A percentile compares a stretch with the other conserved stretches of the same genome.
Conservation (phyloP, 345 rosid species). For the Hibiscus mutabilis region DNA sequence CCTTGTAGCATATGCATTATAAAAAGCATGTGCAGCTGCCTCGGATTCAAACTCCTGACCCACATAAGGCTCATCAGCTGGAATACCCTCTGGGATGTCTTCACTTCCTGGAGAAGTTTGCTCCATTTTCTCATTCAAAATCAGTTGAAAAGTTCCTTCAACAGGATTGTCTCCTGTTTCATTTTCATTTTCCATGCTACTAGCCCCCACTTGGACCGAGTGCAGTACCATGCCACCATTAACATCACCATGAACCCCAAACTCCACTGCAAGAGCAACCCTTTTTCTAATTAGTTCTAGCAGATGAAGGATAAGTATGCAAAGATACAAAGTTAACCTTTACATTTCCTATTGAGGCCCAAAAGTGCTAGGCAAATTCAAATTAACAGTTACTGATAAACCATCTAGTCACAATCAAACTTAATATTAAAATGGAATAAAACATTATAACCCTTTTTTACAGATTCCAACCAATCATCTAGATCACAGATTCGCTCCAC, state of each 20-base stretch:
- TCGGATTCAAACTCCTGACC: conserved; percentile 96
- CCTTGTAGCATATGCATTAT: conserved; percentile 75
- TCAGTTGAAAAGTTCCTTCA: conserved; percentile 35
- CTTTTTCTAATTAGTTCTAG: conserved; percentile 1
- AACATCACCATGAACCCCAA: conserved; percentile 46
- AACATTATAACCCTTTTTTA: background rate
- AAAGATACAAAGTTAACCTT: conserved; percentile 1
- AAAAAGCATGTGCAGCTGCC: conserved; percentile 92
- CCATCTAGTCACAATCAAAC: background rate
- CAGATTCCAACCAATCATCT: background rate
- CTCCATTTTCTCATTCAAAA: conserved; percentile 43
- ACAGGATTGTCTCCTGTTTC: conserved; percentile 42
- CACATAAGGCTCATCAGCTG: conserved; percentile 66
- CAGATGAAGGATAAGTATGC: background rate
- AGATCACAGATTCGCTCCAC: background rate
- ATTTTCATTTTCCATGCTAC: conserved; percentile 34
- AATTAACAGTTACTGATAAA: background rate
- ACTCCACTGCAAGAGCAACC: conserved; percentile 64
- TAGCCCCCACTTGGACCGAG: conserved; percentile 38
- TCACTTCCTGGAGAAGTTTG: conserved; percentile 28
- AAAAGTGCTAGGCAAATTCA: background rate
- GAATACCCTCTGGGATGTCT: conserved; percentile 28
- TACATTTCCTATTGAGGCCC: background rate
- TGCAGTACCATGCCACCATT: conserved; percentile 37
- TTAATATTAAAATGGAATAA: background rate